Evolutionary conservation across 2,329 filamentous ascomycete genomes (phyloP).

Genomic region (Xylariomycetidae sp.): DNA sequence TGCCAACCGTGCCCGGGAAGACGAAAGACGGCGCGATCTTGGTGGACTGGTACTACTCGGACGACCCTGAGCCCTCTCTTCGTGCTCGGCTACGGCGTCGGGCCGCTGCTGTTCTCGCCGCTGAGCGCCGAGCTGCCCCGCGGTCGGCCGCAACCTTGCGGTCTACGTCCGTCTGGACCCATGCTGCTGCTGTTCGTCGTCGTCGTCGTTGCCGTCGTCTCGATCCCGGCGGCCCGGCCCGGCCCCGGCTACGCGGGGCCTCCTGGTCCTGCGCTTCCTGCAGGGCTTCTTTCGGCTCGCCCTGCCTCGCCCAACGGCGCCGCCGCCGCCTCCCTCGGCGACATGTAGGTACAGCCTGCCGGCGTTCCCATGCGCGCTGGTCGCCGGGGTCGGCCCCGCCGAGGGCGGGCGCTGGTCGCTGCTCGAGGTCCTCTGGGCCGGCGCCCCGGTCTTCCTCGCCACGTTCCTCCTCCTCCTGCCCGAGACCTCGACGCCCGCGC

Average conservation of each 20-base stretch:
- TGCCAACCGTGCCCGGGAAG: constrained; percentile 20
- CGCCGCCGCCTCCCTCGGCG: constrained; percentile 44
- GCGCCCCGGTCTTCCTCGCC: neutral
- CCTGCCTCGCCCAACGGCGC: constrained; percentile 56
- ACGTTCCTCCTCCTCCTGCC: constrained; percentile 58
- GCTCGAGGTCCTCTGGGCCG: constrained; percentile 42
- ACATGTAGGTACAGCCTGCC: constrained; percentile 50
- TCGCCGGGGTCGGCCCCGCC: constrained; percentile 49
- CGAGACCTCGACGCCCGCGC: constrained; percentile 54
- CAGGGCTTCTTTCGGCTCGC: constrained; percentile 62
- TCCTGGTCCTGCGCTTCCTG: constrained; percentile 59
- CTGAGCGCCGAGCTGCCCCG: constrained; percentile 60
- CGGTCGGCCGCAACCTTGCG: constrained; percentile 61
- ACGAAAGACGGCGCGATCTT: constrained; percentile 21
- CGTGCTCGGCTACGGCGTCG: constrained; percentile 55
- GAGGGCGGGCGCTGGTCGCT: constrained; percentile 57
- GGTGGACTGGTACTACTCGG: constrained; percentile 35
- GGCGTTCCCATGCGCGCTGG: constrained; percentile 51
- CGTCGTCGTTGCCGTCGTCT: constrained; percentile 62
- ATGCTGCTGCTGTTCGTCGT: constrained; percentile 68
- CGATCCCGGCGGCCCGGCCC: constrained; percentile 57
- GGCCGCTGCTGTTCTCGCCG: constrained; percentile 60
- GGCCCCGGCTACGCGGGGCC: constrained; percentile 56
- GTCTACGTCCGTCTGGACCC: constrained; percentile 62
- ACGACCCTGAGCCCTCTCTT: constrained; percentile 51